Evolutionary conservation across 225 moss, liverwort and hornwort species (phyloP), one percentile per base, ranked within the genome.

Genomic region (Pseudoscleropodium purum): DNA sequence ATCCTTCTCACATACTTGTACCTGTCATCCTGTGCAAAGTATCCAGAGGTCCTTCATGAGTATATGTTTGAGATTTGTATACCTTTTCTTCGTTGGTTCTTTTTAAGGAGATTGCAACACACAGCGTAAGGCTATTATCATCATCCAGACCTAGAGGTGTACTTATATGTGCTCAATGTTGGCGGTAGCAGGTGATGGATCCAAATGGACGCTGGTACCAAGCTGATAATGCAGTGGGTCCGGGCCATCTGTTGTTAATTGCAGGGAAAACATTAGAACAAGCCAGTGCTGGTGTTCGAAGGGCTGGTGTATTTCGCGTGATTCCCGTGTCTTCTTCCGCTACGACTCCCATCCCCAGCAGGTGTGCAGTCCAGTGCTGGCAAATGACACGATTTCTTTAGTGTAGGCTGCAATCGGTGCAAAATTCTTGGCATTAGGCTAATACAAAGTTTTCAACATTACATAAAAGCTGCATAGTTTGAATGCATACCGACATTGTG

Each of bases 191-290:
- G 97, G 96, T 97, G 51, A 95, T 94, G 94, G 96, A 97, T 95
- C 90, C 94, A 82, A 96, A 84, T 93, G 97, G 97, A 79, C 94
- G 92, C 85, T 97, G 97, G 97, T 95, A 92, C 89, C 90, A 96
- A 83, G 97, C 96, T 86, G 96, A 97, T 93, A 96, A 94, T 90
- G 94, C 89, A 82, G 89, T 96, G 85, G 95, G 94, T 85, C 97
- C 97, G 87, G 96, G 96, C 81, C 96, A 97, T 92, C 92, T 97
- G 36, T 86, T 97, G 82, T 90, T 97, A 86, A 96, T 97, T 49
- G 95, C 96, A 88, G 97, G 97, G 49, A 96, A 91, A 90, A 94
- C 96, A 75, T 95, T 97, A 86, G 96, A 97, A 88, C 96, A 93
- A 89, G 94, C 95, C 67, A 95, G 96, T 90, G 97, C 94, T 81